These are phyloP conservation scores for Castanea mollissima DNA, from an alignment of 306 rosid genomes.

Conservation along the genomic window DNA sequence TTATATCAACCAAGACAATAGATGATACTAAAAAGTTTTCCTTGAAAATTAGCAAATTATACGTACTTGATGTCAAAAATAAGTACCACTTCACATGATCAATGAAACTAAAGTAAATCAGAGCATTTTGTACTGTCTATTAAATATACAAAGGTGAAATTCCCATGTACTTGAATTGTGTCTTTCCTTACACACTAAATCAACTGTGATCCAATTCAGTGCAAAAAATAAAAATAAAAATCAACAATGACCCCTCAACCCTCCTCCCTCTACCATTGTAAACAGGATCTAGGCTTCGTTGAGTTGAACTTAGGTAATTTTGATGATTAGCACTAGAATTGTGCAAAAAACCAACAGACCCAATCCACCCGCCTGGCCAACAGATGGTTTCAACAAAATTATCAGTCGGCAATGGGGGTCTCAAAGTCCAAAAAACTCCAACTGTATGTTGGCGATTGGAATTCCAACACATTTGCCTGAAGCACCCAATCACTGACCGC, in stretches of 20 bases:
- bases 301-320: too few relatives aligned
- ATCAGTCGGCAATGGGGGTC: too few relatives aligned
- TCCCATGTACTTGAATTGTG: not conserved
- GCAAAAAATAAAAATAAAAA: not conserved
- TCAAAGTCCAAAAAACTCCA: too few relatives aligned
- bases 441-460: too few relatives aligned
- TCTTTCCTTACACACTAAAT: not conserved
- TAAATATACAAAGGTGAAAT: not conserved
- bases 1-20: not conserved
- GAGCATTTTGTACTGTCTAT: not conserved
- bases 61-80: not conserved
- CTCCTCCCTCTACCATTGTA: not conserved
- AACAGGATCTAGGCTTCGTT: too few relatives aligned
- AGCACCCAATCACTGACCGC: too few relatives aligned
- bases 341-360: too few relatives aligned
- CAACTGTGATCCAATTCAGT: not conserved
- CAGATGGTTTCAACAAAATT: too few relatives aligned
- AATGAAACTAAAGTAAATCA: not conserved
- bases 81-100: not conserved
- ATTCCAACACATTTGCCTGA: too few relatives aligned
- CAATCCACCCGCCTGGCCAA: too few relatives aligned
- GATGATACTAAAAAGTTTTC: not conserved
- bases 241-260: not conserved
- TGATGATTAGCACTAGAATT: too few relatives aligned
- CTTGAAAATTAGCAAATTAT: too few relatives aligned